Base-by-base conservation (phyloP, 2,329 filamentous ascomycete species). In the Dactylella cylindrospora region DNA sequence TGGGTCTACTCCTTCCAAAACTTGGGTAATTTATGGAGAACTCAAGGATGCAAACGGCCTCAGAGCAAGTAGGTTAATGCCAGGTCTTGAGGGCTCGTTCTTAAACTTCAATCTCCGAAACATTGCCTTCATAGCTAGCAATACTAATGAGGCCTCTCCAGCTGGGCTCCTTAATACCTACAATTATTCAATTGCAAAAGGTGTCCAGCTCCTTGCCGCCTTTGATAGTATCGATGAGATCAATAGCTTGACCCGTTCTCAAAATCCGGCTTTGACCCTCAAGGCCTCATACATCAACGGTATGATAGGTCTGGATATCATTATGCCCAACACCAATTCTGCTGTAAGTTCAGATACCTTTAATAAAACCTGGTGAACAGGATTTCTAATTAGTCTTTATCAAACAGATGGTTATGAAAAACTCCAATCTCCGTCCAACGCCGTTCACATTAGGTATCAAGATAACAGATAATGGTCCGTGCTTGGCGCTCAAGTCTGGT, bases 391-490 rank as follows among this genome's bases (percentile, higher is more conserved):
- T 9, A n/a, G 13, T 8, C 23, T 25, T 10, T 45, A 1, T 5
- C 25, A 5, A n/a, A n/a, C 35, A 45, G 41, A 45, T 45, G 41
- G 41, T 45, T 8, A 45, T 45, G 41, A 45, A 45, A 22, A 45
- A 45, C 15, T 33, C 41, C 12, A 45, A 45, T 12, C 41, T 45
- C 26, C 41, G 41, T 13, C 41, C 41, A 15, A 45, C 28, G 4
- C 41, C 41, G 25, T 45, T 45, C 8, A 45, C 41, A 9, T 3
- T 45, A 22, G 41, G 41, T 15, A 45, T 45, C 9, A 45, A 12
- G n/a, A 9, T 45, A 3, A 45, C 41, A 2, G 41, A 45, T 25
- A 25, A 45, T 13, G 41, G 41, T 9, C 41, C 41, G 6, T 12
- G 20, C 12, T 20, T 45, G 13, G 41, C 29, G 7, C 41, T 45